Evolutionary conservation across 2,329 filamentous ascomycete species (phyloP).

Genomic region (Elsinoe ampelina): DNA sequence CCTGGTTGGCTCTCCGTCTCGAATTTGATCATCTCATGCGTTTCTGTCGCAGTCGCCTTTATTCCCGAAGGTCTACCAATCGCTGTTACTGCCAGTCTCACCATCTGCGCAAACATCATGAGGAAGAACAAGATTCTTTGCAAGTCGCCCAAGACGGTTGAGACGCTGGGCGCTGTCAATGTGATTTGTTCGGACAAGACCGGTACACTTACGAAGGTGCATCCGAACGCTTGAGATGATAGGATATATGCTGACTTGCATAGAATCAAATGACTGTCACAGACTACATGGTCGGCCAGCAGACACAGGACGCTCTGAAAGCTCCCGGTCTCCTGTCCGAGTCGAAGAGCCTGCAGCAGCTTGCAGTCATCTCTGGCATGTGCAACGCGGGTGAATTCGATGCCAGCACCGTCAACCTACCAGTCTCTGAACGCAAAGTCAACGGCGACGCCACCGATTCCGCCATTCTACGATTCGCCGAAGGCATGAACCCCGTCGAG

Average conservation of each 20-base stretch:
- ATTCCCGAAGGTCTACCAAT: constrained; percentile 56
- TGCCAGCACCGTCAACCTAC: constrained; percentile 49
- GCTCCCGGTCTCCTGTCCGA: constrained; percentile 34
- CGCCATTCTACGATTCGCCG: constrained; percentile 62
- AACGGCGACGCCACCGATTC: constrained; percentile 70
- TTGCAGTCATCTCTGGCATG: constrained; percentile 53
- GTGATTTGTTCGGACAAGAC: constrained; percentile 73
- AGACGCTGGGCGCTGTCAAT: constrained; percentile 63
- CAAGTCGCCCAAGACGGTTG: constrained; percentile 71
- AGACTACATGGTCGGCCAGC: constrained; percentile 52
- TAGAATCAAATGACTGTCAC: constrained; percentile 66
- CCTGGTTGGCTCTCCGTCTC: constrained; percentile 65
- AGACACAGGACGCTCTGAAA: constrained; percentile 41
- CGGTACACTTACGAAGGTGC: constrained; percentile 51
- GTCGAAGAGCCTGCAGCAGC: constrained; percentile 42
- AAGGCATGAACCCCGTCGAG: constrained; percentile 51
- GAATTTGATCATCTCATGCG: constrained; percentile 62
- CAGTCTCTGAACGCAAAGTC: constrained; percentile 53
- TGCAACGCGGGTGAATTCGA: constrained; percentile 73
- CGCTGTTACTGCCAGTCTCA: constrained; percentile 57
- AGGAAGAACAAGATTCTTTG: constrained; percentile 66
- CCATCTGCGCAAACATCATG: constrained; percentile 70
- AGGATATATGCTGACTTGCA: neutral
- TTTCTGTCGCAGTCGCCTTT: constrained; percentile 44
- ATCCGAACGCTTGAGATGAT: neutral